Conservation (phyloP, 2,329 filamentous ascomycete genomes). For the Penicillium fuscoglaucum region DNA sequence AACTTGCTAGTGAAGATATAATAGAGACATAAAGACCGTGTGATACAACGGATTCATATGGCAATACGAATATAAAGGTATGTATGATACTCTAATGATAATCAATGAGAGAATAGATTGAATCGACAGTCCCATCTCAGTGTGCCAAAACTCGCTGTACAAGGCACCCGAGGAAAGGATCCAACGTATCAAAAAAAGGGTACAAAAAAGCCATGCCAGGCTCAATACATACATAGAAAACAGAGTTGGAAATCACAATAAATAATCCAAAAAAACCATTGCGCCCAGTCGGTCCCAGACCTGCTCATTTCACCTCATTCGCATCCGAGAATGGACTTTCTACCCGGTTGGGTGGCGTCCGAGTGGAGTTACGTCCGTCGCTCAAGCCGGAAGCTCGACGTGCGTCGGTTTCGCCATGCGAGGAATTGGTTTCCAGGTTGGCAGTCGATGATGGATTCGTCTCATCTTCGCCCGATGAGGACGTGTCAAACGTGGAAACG, state of each 20-base stretch:
- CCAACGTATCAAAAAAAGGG: slow-evolving; percentile 15
- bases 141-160: slow-evolving; percentile 27
- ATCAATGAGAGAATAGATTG: slow-evolving; percentile 14
- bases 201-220: slow-evolving; percentile 17
- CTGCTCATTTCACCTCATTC: slow-evolving; percentile 43
- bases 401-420: not conserved
- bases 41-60: not conserved
- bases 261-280: slow-evolving; percentile 4
- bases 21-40: not conserved
- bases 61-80: not conserved
- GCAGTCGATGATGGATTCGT: slow-evolving; percentile 11
- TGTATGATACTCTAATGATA: not conserved
- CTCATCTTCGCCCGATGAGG: slow-evolving; percentile 34
- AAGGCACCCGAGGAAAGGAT: slow-evolving; percentile 18
- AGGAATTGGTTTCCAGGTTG: slow-evolving; percentile 8
- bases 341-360: slow-evolving; percentile 31
- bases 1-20: not conserved
- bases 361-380: slow-evolving; percentile 30
- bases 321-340: slow-evolving; percentile 48
- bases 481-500: slow-evolving; percentile 36
- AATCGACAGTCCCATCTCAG: slow-evolving; percentile 15
- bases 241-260: slow-evolving; percentile 12
- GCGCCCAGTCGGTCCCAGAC: slow-evolving; percentile 3
- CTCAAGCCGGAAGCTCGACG: slow-evolving; percentile 20
- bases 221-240: slow-evolving; percentile 32